Conservation (phyloP, 2,329 filamentous ascomycete species). For the Cytospora piceicola region DNA sequence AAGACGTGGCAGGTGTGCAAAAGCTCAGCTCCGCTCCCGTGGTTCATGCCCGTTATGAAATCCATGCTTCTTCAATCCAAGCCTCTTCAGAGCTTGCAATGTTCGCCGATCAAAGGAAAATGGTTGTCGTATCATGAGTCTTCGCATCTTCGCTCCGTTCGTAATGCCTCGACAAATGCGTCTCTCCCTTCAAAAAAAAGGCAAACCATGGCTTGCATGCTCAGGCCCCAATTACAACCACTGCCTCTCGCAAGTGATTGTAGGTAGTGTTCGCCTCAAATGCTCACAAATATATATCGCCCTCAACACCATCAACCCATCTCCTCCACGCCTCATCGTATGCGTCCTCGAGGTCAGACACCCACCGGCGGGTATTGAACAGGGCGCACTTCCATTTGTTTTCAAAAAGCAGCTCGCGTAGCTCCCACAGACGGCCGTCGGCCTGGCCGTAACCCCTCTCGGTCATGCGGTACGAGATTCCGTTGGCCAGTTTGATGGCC, state of each 20-base stretch:
- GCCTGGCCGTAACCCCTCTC: constrained; percentile 55
- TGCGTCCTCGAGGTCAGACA: constrained; percentile 82
- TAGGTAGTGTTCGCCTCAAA: neutral
- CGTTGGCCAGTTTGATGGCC: constrained; percentile 69
- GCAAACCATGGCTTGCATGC: neutral
- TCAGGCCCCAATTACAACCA: too few species aligned
- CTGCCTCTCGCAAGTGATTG: too few species aligned
- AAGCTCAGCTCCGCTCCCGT: neutral
- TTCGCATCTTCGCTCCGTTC: constrained; percentile 11
- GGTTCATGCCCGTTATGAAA: neutral
- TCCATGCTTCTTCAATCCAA: neutral
- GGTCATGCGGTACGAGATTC: constrained; percentile 61
- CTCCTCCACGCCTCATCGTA: constrained; percentile 87
- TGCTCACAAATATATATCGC: constrained; percentile 80
- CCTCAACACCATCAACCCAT: constrained; percentile 86
- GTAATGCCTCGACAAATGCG: constrained; percentile 10
- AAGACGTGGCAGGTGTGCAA: constrained; percentile 8
- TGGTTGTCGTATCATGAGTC: constrained; percentile 2
- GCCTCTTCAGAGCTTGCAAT: neutral
- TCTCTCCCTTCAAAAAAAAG: neutral
- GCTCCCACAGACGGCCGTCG: constrained; percentile 72
- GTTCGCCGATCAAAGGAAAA: constrained; percentile 16
- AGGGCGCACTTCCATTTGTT: constrained; percentile 84
- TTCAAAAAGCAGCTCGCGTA: constrained; percentile 81
- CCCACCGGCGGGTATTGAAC: constrained; percentile 92